Base-by-base conservation (phyloP, 805 yeast genomes). In the Debaryomyces maramus region DNA sequence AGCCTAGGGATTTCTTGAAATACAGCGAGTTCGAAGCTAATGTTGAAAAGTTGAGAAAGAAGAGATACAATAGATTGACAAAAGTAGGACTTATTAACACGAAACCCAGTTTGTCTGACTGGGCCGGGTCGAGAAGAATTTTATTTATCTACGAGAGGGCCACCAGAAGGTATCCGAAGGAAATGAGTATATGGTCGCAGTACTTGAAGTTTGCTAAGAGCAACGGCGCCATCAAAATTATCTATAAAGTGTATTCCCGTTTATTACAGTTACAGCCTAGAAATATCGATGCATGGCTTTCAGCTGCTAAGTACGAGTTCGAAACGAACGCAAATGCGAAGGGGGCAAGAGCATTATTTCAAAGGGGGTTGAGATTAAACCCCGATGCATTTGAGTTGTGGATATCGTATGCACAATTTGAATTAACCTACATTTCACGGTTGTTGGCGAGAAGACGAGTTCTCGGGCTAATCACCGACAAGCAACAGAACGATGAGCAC, bases 291-390 rank as follows among this genome's bases (percentile, higher is more conserved):
- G 85, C 91, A 13, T 93, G 99, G 99, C 78, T 93, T 31, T 78
- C 88, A 53, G 97, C 97, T 17, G 97, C 97, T 21, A 87, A 87
- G 57, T 88, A 88, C 63, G 98, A 93, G 65, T 83, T 87, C 53
- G 97, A 91, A 51, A 78, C 77, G 20, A 88, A 93, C 61, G 86
- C 91, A 29, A 85, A 89, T 52, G 87, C 95, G 32, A 81, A 84
- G 56, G 90, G 95, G 33, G 90, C 97, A 16, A 77, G 99, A 61
- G 79, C 80, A 7, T 73, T 93, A 18, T 81, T 89, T 61, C 97
- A 90, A 61, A 79, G 85, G 49, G 95, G 85, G 22, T 70, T 93
- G 29, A 75, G 95, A 60, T 85, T 93, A 61, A 91, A 91, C 56
- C 75, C 84, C 2, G 90, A 86, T 36, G 77, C 83, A 6, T 60